A percentile compares a stretch with the other conserved stretches of the same genome.
phyloP scores from a whole-genome alignment of 306 rosid genomes.

The Cucurbita argyrosperma region DNA sequence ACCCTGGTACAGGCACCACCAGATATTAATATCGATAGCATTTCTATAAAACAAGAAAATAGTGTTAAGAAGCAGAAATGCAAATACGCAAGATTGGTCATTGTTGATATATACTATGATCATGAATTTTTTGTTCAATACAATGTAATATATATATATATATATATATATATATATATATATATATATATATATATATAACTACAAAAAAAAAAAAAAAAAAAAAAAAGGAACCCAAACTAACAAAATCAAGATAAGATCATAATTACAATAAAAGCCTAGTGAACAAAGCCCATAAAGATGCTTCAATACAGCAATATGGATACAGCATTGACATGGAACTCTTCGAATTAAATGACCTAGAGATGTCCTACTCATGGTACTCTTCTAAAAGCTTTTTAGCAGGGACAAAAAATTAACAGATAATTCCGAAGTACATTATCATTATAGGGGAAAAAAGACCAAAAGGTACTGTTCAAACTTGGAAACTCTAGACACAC shows the following conservation, averaged over 20 bases:
- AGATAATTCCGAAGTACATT: neutral
- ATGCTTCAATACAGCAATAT: neutral
- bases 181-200: no score
- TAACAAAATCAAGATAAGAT: neutral
- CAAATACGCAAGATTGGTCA: neutral
- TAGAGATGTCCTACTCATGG: neutral
- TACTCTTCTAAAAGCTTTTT: neutral
- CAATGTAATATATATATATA: neutral
- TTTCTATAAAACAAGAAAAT: neutral
- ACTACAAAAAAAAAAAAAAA: neutral
- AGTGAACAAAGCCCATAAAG: neutral
- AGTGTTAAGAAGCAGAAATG: neutral
- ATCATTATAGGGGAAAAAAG: neutral
- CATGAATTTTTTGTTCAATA: neutral
- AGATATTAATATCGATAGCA: neutral
- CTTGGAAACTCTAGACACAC: neutral
- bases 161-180: no score
- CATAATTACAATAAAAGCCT: no score
- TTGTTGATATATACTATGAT: neutral
- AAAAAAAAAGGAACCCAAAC: neutral
- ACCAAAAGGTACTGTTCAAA: neutral
- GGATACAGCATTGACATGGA: neutral
- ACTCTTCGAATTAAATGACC: neutral
- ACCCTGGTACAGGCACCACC: slow-evolving; percentile 19
- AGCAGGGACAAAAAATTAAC: neutral